Evolutionary conservation across 2,329 filamentous ascomycete species (phyloP).

Genomic region (Fusarium sp.): DNA sequence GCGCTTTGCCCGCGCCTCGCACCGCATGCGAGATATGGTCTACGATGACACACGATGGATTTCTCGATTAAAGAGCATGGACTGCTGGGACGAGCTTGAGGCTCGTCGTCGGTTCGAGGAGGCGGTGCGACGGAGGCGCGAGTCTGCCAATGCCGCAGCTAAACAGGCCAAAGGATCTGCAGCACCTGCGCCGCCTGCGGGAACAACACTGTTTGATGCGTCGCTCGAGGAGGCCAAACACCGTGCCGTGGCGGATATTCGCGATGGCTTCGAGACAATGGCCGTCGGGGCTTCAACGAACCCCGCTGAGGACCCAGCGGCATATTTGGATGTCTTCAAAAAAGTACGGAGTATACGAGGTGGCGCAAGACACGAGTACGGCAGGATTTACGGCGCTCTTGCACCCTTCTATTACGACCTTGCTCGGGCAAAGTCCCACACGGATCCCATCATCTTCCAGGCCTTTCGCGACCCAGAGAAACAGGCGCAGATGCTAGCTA

Average conservation of each 20-base stretch:
- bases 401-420: constrained; percentile 91
- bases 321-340: constrained; percentile 75
- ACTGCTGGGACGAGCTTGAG: constrained; percentile 90
- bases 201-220: constrained; percentile 78
- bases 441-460: constrained; percentile 85
- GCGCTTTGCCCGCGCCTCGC: constrained; percentile 84
- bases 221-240: constrained; percentile 71
- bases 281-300: constrained; percentile 62
- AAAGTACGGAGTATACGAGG: constrained; percentile 82
- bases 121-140: constrained; percentile 68
- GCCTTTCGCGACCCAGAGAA: constrained; percentile 88
- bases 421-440: constrained; percentile 74
- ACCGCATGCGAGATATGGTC: constrained; percentile 94
- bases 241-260: constrained; percentile 49
- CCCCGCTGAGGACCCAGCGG: constrained; percentile 67
- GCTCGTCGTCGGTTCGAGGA: constrained; percentile 85
- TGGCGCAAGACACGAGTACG: constrained; percentile 88
- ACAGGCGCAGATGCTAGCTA: constrained; percentile 88
- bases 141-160: constrained; percentile 55
- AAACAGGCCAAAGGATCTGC: constrained; percentile 31
- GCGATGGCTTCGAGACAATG: constrained; percentile 84
- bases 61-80: constrained; percentile 84
- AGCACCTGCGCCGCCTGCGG: constrained; percentile 33
- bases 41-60: constrained; percentile 99
- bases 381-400: constrained; percentile 87